phyloP scores from a whole-genome alignment of 352 stramenopile species.

The Globisporangium spinosum region DNA sequence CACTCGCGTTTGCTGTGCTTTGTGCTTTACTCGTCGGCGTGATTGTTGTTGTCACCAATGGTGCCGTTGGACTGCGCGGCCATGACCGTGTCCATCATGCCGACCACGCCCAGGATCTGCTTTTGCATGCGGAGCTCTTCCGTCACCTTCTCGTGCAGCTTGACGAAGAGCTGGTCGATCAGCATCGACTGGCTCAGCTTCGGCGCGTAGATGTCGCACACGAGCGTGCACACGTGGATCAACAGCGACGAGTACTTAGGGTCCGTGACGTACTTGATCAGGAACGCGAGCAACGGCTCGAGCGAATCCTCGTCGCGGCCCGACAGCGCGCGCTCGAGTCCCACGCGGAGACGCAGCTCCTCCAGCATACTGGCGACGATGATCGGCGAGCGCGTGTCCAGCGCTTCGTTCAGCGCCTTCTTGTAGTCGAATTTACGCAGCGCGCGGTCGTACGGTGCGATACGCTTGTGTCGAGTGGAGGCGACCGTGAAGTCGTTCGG shows the following conservation, averaged over 20 bases:
- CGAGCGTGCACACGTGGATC: conserved; percentile 89
- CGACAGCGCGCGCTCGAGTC: conserved; percentile 86
- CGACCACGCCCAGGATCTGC: conserved; percentile 80
- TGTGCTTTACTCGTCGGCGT: conserved; percentile 19
- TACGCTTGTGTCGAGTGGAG: conserved; percentile 83
- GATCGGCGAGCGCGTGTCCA: conserved; percentile 88
- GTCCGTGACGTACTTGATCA: conserved; percentile 94
- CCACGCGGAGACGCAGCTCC: conserved; percentile 91
- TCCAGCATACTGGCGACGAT: conserved; percentile 93
- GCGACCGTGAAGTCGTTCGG: conserved; percentile 77
- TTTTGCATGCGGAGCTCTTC: conserved; percentile 86
- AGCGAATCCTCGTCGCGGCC: conserved; percentile 93
- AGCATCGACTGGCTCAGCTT: conserved; percentile 90
- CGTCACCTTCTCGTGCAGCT: conserved; percentile 84
- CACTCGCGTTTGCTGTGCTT: background rate
- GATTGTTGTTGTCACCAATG: conserved; percentile 21
- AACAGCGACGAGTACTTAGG: conserved; percentile 92
- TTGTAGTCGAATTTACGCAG: conserved; percentile 96
- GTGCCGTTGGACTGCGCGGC: conserved; percentile 74
- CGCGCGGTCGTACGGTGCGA: conserved; percentile 90
- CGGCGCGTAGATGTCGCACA: conserved; percentile 93
- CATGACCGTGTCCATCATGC: conserved; percentile 90
- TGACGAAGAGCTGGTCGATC: conserved; percentile 93
- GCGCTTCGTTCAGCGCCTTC: conserved; percentile 92
- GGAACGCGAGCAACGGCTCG: conserved; percentile 93